phyloP scores from a whole-genome alignment of 1,139 yeast species.

The Trichomonascaceae sp. region DNA sequence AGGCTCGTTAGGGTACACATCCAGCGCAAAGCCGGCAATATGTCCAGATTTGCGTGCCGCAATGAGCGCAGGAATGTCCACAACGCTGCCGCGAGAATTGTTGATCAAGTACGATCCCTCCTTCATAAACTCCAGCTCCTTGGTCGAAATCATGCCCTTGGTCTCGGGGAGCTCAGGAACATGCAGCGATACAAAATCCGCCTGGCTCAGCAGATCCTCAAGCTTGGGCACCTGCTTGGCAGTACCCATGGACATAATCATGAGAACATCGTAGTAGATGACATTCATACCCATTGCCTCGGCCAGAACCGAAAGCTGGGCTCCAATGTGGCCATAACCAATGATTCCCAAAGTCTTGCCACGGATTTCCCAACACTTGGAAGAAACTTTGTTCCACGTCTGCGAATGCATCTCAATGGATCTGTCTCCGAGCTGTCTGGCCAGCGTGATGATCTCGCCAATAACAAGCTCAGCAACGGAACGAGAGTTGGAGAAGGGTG shows the following conservation, averaged over 20 bases:
- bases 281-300: conserved; percentile 98
- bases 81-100: conserved; percentile 96
- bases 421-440: conserved; percentile 96
- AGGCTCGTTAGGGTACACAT: conserved; percentile 96
- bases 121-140: conserved; percentile 93
- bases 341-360: conserved; percentile 95
- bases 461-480: conserved; percentile 97
- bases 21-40: conserved; percentile 95
- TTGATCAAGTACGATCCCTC: conserved; percentile 89
- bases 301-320: conserved; percentile 92
- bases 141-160: conserved; percentile 73
- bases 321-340: conserved; percentile 97
- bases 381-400: conserved; percentile 92
- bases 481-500: conserved; percentile 97
- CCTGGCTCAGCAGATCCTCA: conserved; percentile 62
- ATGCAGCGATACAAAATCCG: conserved; percentile 88
- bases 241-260: conserved; percentile 95
- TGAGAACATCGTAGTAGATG: conserved; percentile 76
- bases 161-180: conserved; percentile 95
- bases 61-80: conserved; percentile 87
- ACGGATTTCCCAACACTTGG: conserved; percentile 98
- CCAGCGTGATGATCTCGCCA: conserved; percentile 85
- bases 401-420: conserved; percentile 94
- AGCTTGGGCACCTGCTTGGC: conserved; percentile 84
- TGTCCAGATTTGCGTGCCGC: conserved; percentile 88